Evolutionary conservation across 148 eudicot species (phyloP).

Genomic region (Spergularia bocconei): DNA sequence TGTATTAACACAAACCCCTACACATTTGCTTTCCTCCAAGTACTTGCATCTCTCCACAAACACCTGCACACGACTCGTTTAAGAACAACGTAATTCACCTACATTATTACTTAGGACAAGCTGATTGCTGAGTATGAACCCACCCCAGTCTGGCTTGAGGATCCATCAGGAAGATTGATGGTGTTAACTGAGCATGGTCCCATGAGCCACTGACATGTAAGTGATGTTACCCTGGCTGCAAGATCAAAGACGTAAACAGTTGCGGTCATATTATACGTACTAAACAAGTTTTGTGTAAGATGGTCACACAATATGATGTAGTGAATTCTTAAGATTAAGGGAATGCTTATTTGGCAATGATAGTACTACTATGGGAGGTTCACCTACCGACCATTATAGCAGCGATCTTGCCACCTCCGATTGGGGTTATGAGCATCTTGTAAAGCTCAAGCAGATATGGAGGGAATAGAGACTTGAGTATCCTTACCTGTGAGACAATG

Average conservation of each 20-base stretch:
- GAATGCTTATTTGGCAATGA: no score
- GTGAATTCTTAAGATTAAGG: background rate
- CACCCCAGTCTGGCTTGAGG: constrained; percentile 76
- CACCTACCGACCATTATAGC: constrained; percentile 91
- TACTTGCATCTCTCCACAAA: constrained; percentile 94
- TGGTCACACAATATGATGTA: background rate
- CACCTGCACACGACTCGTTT: constrained; percentile 46
- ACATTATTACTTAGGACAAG: background rate
- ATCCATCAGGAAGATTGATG: constrained; percentile 73
- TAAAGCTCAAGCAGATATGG: constrained; percentile 72
- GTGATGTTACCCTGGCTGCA: constrained; percentile 84
- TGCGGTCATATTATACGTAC: no score
- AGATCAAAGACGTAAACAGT: constrained; percentile 3
- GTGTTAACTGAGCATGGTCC: constrained; percentile 80
- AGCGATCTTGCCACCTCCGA: constrained; percentile 73
- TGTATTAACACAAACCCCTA: constrained; percentile 86
- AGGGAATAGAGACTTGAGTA: constrained; percentile 73
- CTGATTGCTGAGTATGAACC: background rate
- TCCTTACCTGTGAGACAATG: constrained; percentile 49
- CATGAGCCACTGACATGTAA: constrained; percentile 97
- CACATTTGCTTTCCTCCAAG: constrained; percentile 95
- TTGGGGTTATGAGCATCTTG: constrained; percentile 63
- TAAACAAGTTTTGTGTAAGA: background rate
- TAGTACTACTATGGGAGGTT: background rate
- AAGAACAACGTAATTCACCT: background rate